Evolutionary conservation across 257 asterid genomes (phyloP), one percentile per base, ranked within the genome.

Genomic region (Avicennia marina): DNA sequence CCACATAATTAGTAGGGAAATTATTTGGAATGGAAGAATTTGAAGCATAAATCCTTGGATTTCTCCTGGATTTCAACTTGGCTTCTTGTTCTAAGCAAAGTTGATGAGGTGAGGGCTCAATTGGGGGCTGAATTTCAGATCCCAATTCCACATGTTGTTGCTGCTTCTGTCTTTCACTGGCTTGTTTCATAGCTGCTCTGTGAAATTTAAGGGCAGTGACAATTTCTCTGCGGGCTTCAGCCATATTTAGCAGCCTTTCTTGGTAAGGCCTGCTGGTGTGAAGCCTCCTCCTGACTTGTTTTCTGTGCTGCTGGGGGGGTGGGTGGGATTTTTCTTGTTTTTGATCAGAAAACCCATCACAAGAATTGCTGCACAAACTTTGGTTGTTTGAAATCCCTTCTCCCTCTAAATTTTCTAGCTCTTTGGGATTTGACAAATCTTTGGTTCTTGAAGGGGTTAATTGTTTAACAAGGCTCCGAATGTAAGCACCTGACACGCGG

Each of bases 241-340:
- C 98, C 98, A 88, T 91, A 58, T 91, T 91, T 7, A 91, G 80
- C 56, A 87, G 86, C 80, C 95, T 83, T 42, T 91, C 96, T 65
- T 91, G 96, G 67, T 88, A 91, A 76, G 98, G 98, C 70, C 94
- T 76, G 69, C 84, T 83, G 32, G 98, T 81, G 65, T 88, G 98
- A 26, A 88, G 94, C 62, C 98, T 81, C 63, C 96, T 72, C 69
- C 98, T 64, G 11, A 78, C 96, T 75, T 88, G 94, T 59, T 91
- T 91, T 38, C 83, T 88, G 53, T 71, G 82, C 53, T 63, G 89
- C 12, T 57, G 84, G 21, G 76, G 77, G 41, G 79, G 79, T 34
- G 71, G 83, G 7, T 58, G 63, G 56, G 75, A 19, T 18, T 55
- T 65, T 45, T 49, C 81, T 13, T 29, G 74, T 20, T 62, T 67